These are phyloP conservation scores for Penicillium sp. DNA, from an alignment of 2,329 filamentous ascomycete species.

Conservation along the genomic window DNA sequence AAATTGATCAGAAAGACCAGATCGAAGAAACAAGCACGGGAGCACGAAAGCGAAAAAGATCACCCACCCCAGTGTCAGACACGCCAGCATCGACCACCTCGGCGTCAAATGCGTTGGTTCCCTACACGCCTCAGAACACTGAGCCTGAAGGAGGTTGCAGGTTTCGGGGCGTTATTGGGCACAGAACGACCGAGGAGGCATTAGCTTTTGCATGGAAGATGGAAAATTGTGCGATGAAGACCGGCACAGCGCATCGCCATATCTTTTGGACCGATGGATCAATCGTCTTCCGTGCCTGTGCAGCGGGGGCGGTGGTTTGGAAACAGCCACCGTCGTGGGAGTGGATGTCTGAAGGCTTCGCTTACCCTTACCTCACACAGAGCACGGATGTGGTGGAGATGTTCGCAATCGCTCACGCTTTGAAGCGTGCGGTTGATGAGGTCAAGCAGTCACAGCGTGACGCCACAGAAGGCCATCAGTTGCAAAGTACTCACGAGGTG, in stretches of 20 bases:
- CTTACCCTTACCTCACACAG: background rate
- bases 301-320: conserved; percentile 9
- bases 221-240: background rate
- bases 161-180: background rate
- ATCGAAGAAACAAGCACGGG: no score
- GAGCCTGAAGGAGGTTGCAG: background rate
- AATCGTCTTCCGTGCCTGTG: background rate
- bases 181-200: background rate
- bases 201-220: background rate
- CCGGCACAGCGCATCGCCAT: background rate
- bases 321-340: background rate
- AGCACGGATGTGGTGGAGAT: conserved; percentile 2
- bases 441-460: background rate
- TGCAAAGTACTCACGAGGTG: conserved; percentile 1
- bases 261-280: conserved; percentile 13
- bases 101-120: background rate
- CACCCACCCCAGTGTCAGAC: background rate
- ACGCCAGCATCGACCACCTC: no score
- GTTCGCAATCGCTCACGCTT: conserved; percentile 6
- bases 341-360: background rate
- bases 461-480: no score
- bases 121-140: no score
- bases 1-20: background rate
- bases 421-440: background rate
- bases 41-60: background rate